Base-by-base conservation (phyloP, 495 filamentous ascomycete species). In the Platismatia glauca region DNA sequence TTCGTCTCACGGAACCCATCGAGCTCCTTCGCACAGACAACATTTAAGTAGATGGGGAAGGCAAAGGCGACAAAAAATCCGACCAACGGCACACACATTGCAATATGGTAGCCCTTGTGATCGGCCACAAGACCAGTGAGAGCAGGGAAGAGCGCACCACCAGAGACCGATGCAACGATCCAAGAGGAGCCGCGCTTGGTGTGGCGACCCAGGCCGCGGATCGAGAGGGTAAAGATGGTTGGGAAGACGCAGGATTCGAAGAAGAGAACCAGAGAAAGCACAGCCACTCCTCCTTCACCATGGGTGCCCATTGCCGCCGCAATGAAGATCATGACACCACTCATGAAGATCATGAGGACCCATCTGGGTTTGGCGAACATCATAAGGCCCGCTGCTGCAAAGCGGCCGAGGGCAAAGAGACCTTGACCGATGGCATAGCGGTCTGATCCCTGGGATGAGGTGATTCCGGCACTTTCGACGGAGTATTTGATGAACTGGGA, bases 201-300 rank as follows among this genome's bases (percentile, higher is more conserved):
- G 61, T 85, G 86, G 24, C 81, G 77, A 11, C 86, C 87, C 0
- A 90, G 78, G 11, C 88, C 87, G 53, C 87, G 81, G 35, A 92
- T 77, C 4, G 83, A 81, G 3, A 90, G 77, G 4, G 83, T 79
- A 73, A 87, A 88, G 59, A 89, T 84, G 9, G 87, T 82, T 0
- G 88, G 86, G 78, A 86, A 91, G 71, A 87, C 81, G 57, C 80
- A 82, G 4, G 82, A 84, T 71, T 89, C 88, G 67, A 84, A 89
- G 74, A 85, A 86, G 29, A 90, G 80, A 11, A 86, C 82, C 18
- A 88, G 70, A 69, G 79, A 83, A 15, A 88, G 73, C 73, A 87
- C 77, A 18, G 78, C 77, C 64, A 89, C 72, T 34, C 80, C 81
- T 24, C 75, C 75, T 62, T 81, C 76, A 7, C 79, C 81, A 12